Evolutionary conservation across 2,329 filamentous ascomycete genomes (phyloP).

Genomic region (Hymenoscyphus salicellus): DNA sequence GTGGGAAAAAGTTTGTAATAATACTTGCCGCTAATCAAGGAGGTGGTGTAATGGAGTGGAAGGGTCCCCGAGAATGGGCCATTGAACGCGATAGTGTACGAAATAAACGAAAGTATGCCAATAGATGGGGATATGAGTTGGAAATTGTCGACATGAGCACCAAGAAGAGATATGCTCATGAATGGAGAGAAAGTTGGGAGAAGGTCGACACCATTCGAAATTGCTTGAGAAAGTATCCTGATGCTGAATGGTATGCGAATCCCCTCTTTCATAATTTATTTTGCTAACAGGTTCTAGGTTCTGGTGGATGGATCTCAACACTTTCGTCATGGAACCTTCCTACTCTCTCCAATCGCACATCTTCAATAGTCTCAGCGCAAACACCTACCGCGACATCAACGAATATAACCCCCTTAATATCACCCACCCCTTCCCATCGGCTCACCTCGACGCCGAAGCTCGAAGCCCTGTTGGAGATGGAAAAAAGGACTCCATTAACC

Average conservation of each 20-base stretch:
- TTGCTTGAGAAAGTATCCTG: slow-evolving; percentile 86
- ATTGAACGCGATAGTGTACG: slow-evolving; percentile 93
- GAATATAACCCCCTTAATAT: slow-evolving; percentile 94
- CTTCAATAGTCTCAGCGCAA: slow-evolving; percentile 72
- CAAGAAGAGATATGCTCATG: slow-evolving; percentile 96
- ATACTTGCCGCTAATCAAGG: slow-evolving; percentile 92
- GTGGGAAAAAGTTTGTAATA: slow-evolving; percentile 87
- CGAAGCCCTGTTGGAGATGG: slow-evolving; percentile 75
- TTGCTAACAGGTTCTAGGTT: slow-evolving; percentile 63
- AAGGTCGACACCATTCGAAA: slow-evolving; percentile 93
- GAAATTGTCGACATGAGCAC: slow-evolving; percentile 98
- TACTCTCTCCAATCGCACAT: slow-evolving; percentile 88
- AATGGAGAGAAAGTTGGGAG: slow-evolving; percentile 99
- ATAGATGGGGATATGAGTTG: slow-evolving; percentile 88
- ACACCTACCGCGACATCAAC: slow-evolving; percentile 94
- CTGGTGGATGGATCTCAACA: slow-evolving; percentile 98
- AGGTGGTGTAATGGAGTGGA: slow-evolving; percentile 98
- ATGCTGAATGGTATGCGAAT: slow-evolving; percentile 82
- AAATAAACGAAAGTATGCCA: slow-evolving; percentile 88
- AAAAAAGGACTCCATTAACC: slow-evolving; percentile 73
- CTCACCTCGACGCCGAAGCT: slow-evolving; percentile 73
- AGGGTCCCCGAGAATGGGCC: slow-evolving; percentile 94
- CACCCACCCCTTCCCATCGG: slow-evolving; percentile 70
- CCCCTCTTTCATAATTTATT: slow-evolving; percentile 4
- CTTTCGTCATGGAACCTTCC: slow-evolving; percentile 93